A percentile compares a stretch with the other conserved stretches of the same genome.
Conservation (phyloP, 208 protist genomes). For the Acanthamoeba castellanii region DNA sequence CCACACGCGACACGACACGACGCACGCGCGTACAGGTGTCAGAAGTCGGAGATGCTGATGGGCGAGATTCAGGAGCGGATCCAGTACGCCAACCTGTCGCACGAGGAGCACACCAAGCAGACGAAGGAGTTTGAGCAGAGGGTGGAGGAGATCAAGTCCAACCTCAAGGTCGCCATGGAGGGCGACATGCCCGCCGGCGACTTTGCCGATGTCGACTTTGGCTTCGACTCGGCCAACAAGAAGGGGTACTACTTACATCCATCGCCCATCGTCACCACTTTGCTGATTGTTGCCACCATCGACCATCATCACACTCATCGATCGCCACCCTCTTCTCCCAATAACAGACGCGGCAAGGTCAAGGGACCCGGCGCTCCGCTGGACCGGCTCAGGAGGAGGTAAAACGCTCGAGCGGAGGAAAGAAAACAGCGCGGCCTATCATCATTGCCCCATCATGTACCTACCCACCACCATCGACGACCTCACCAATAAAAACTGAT, state of each 20-base stretch:
- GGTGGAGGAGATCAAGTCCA: constrained; percentile 41
- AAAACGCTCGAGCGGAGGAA: background rate
- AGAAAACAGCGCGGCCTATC: too few relatives aligned
- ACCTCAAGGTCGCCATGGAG: constrained; percentile 57
- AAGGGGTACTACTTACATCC: constrained; percentile 11
- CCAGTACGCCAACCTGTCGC: constrained; percentile 24
- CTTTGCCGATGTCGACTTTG: constrained; percentile 67
- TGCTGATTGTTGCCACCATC: background rate
- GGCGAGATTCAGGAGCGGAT: constrained; percentile 35
- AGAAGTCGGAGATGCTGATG: constrained; percentile 62
- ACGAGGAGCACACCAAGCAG: constrained; percentile 56
- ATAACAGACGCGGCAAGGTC: constrained; percentile 5
- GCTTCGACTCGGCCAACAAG: constrained; percentile 43
- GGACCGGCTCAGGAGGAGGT: constrained; percentile 44
- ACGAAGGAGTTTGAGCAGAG: constrained; percentile 56
- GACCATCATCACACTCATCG: too few relatives aligned
- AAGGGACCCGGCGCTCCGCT: background rate
- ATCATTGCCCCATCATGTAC: too few relatives aligned
- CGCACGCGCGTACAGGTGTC: background rate
- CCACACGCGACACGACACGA: too few relatives aligned
- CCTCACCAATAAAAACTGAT: too few relatives aligned
- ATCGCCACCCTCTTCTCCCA: too few relatives aligned
- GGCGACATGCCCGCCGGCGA: constrained; percentile 58
- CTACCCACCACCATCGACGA: too few relatives aligned
- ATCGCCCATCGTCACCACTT: background rate